Evolutionary conservation across 1,284 basidiomycete species (phyloP), one percentile per base, ranked within the genome.

Genomic region (Ceratorhiza oryzae-sativae): DNA sequence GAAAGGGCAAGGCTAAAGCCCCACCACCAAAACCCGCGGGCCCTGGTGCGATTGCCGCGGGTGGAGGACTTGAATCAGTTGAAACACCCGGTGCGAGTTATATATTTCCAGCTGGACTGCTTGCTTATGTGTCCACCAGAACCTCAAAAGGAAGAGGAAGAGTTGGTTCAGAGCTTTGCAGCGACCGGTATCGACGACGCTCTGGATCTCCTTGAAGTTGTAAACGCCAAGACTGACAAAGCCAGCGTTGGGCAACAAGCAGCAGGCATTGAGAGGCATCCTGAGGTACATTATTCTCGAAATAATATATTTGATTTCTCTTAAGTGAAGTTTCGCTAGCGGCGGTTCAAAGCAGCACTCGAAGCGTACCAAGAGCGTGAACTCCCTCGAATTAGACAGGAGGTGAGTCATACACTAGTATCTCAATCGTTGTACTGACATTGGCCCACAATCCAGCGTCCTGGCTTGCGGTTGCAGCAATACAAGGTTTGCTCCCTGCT

Each of bases 111-210:
- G 18, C 20, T 36, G 20, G 27, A 55, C 12, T 8, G 20, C 73
- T 75, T 46, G 73, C 72, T 53, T 77, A 76, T 30, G 75, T 78
- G 73, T 75, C 74, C 59, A 42, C 36, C 53, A 36, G 72, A 74
- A 58, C 42, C 60, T 13, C 25, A 77, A 75, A 68, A 71, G 46
- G 1, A 25, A 49, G 61, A 49, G 25, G 73, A 73, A n/a, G 82
- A 83, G 73, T 84, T 86, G 72, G 80, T 86, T 10, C 88, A 93
- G 80, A 89, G 89, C 77, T 93, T 87, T 80, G 81, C 87, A 12
- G 97, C 96, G 5, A 91, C 90, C 23, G 96, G 95, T 13, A 86
- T 98, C 71, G 96, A 99, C 79, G 93, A 95, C 79, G 95, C 94
- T 9, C 80, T 99, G 59, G 96, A 97, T 80, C 86, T 97, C 73